Percentiles rank a stretch among this genome's conserved stretches.
Evolutionary conservation across 495 filamentous ascomycete genomes (phyloP).

Genomic region (Daldinia caldariorum): DNA sequence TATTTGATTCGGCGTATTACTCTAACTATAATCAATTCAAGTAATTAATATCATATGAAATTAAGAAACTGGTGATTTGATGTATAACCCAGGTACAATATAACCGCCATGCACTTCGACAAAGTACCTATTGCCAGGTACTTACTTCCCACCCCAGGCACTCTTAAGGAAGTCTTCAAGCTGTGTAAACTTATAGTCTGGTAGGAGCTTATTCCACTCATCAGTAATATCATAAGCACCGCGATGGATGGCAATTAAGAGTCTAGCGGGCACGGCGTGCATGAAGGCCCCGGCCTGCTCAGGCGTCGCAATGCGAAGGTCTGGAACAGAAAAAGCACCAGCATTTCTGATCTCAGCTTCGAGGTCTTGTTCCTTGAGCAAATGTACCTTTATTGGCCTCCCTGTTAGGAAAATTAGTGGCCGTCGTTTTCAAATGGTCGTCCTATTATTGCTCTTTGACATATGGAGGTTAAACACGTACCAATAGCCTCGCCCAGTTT

Average conservation of each 20-base stretch:
- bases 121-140: background rate
- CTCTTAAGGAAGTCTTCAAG: conserved; percentile 58
- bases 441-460: conserved; percentile 7
- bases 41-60: background rate
- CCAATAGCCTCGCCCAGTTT: conserved; percentile 60
- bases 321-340: conserved; percentile 50
- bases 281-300: conserved; percentile 50
- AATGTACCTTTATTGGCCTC: conserved; percentile 52
- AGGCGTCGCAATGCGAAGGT: conserved; percentile 54
- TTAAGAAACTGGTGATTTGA: background rate
- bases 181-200: conserved; percentile 60
- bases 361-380: conserved; percentile 55
- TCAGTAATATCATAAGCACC: conserved; percentile 56
- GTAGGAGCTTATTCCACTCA: conserved; percentile 62
- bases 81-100: background rate
- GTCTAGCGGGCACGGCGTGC: conserved; percentile 42
- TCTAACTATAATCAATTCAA: background rate
- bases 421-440: conserved; percentile 20
- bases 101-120: background rate
- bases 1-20: background rate
- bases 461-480: conserved; percentile 23
- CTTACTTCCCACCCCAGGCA: conserved; percentile 55
- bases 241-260: conserved; percentile 50
- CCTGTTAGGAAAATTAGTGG: conserved; percentile 30
- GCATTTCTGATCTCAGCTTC: conserved; percentile 49